Conservation (phyloP, 768 basidiomycete genomes). For the Ephemerocybe angulata region DNA sequence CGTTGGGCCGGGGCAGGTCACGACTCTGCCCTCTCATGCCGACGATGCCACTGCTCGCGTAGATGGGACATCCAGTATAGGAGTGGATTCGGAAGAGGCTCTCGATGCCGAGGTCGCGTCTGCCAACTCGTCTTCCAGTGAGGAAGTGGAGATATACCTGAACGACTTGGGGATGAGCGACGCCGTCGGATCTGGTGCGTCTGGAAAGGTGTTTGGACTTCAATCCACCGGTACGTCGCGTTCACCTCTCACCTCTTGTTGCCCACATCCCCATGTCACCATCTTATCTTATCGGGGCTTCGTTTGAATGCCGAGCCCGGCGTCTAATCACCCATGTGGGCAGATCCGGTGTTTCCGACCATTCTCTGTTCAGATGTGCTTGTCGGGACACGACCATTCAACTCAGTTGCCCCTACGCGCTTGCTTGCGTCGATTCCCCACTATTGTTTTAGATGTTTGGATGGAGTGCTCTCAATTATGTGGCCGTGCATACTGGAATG, state of each 20-base stretch:
- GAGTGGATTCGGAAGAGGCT: background rate
- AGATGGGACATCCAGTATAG: background rate
- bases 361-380: background rate
- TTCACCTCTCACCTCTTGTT: background rate
- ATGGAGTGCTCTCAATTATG: background rate
- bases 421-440: background rate
- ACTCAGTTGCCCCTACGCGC: background rate
- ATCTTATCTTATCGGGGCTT: slow-evolving; percentile 1
- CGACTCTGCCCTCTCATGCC: background rate
- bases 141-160: slow-evolving; percentile 35
- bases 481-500: background rate
- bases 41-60: background rate
- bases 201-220: background rate
- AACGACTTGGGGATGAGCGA: slow-evolving; percentile 29
- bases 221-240: background rate
- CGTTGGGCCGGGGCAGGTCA: background rate
- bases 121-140: slow-evolving; percentile 10
- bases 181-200: slow-evolving; percentile 14
- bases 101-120: background rate
- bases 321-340: background rate
- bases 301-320: background rate
- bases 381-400: background rate
- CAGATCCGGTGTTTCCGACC: background rate
- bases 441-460: background rate
- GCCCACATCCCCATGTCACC: background rate